phyloP scores from a whole-genome alignment of 148 eudicot genomes.

The Spergularia bocconei region DNA sequence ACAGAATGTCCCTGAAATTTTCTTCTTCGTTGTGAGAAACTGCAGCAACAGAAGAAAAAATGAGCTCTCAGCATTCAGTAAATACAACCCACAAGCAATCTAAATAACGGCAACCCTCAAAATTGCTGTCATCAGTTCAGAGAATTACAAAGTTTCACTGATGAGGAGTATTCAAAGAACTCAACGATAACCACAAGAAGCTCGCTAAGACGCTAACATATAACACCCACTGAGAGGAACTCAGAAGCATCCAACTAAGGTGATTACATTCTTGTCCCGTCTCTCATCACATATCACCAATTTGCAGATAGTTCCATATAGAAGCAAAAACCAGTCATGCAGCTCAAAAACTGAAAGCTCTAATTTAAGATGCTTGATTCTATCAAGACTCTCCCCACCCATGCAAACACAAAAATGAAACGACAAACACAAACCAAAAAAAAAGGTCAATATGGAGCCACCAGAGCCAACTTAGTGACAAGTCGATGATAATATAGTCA shows the following conservation, averaged over 20 bases:
- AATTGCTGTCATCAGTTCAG: background rate
- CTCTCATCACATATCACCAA: background rate
- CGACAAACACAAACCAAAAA: background rate
- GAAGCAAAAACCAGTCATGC: background rate
- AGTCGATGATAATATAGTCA: too few relatives aligned
- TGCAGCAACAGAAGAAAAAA: constrained; percentile 27
- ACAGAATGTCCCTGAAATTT: constrained; percentile 14
- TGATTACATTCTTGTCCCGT: too few relatives aligned
- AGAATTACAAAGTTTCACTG: background rate
- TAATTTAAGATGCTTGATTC: background rate
- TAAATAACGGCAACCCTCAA: background rate
- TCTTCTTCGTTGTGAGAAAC: constrained; percentile 36
- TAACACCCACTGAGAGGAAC: too few relatives aligned
- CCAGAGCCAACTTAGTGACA: too few relatives aligned
- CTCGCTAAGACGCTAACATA: background rate
- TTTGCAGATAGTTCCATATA: background rate
- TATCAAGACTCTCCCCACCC: background rate
- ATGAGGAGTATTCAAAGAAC: background rate
- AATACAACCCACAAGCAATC: background rate
- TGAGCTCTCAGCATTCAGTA: background rate
- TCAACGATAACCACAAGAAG: background rate
- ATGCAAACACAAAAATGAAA: background rate
- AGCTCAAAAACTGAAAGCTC: background rate
- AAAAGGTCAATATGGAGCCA: too few relatives aligned
- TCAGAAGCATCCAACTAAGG: too few relatives aligned